These are phyloP conservation scores for Hylodesmum podocarpum DNA, from an alignment of 306 rosid species.

Conservation along the genomic window DNA sequence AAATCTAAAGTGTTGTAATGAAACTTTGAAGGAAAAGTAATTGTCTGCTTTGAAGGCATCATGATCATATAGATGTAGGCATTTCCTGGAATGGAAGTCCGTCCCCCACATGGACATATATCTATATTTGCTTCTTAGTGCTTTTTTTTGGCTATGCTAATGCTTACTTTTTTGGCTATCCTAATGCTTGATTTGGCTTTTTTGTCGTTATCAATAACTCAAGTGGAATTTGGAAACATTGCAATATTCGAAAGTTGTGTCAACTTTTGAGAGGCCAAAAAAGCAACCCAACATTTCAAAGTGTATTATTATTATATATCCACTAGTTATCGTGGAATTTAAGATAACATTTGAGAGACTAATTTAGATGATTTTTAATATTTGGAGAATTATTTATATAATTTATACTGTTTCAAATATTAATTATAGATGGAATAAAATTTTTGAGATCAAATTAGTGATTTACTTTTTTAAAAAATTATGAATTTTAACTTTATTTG, in stretches of 20 bases:
- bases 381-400: too few species aligned
- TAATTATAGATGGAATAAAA: too few species aligned
- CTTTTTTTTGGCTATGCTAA: background rate
- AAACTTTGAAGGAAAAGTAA: too few species aligned
- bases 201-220: conserved; percentile 7
- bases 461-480: too few species aligned
- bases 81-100: background rate
- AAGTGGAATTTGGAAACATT: conserved; percentile 3
- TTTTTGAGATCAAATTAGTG: too few species aligned
- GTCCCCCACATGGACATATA: conserved; percentile 33
- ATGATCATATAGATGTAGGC: background rate
- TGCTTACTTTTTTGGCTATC: background rate
- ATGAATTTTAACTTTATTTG: too few species aligned
- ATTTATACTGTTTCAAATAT: too few species aligned
- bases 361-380: too few species aligned
- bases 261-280: background rate
- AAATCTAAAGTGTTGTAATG: too few species aligned
- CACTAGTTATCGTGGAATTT: too few species aligned
- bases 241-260: background rate
- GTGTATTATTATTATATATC: background rate
- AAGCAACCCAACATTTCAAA: background rate
- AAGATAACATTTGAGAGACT: too few species aligned
- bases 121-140: conserved; percentile 31
- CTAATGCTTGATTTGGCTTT: background rate
- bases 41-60: background rate